Conservation (phyloP, 768 basidiomycete genomes). For the Mycena galopus region DNA sequence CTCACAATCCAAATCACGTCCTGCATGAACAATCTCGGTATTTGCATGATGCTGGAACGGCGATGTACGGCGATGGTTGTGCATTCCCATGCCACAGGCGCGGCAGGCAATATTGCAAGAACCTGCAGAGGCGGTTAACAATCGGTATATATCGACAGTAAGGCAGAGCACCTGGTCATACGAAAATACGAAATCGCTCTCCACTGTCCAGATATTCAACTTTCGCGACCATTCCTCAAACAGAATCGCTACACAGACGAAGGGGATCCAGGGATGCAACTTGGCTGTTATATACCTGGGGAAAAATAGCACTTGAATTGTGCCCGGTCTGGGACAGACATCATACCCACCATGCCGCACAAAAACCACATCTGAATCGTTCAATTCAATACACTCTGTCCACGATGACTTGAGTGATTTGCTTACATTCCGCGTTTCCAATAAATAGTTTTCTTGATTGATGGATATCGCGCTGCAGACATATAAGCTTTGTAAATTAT, state of each 20-base stretch:
- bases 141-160: neutral
- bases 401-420: neutral
- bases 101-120: constrained; percentile 6
- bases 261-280: constrained; percentile 23
- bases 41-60: neutral
- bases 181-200: constrained; percentile 4
- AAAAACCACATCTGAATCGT: constrained; percentile 6
- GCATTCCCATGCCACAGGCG: constrained; percentile 14
- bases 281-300: constrained; percentile 10
- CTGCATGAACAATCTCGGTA: neutral
- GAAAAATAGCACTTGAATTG: neutral
- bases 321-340: neutral
- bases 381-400: neutral
- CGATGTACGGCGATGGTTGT: neutral
- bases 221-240: constrained; percentile 15
- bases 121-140: neutral
- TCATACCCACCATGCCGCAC: constrained; percentile 1
- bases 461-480: constrained; percentile 5
- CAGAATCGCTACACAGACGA: neutral
- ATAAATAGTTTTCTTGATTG: neutral
- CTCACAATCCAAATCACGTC: constrained; percentile 14
- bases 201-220: constrained; percentile 9
- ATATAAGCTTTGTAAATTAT: neutral
- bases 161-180: constrained; percentile 12
- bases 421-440: constrained; percentile 16